These are phyloP conservation scores for Straminergon stramineum DNA, from an alignment of 225 moss, liverwort and hornwort species.

Conservation along the genomic window DNA sequence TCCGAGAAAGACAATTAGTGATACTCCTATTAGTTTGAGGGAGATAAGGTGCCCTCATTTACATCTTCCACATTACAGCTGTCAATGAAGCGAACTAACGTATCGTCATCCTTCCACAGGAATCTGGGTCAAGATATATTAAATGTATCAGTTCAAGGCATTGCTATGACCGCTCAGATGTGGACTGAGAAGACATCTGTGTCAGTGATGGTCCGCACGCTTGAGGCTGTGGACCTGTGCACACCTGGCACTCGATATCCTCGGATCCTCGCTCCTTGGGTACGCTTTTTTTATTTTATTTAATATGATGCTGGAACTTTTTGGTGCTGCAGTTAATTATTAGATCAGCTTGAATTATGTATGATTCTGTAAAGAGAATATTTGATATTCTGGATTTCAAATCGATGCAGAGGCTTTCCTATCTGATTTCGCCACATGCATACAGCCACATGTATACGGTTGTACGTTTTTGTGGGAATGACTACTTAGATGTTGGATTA, in stretches of 20 bases:
- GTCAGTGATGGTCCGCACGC: conserved; percentile 49
- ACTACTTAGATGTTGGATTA: neutral
- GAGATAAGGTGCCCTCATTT: neutral
- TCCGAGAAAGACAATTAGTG: neutral
- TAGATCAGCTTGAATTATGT: neutral
- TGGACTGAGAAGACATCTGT: conserved; percentile 38
- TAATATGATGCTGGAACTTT: neutral
- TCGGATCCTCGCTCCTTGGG: conserved; percentile 54
- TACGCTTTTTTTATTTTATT: neutral
- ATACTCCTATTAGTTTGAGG: neutral
- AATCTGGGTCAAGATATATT: conserved; percentile 40
- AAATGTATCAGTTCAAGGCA: conserved; percentile 48
- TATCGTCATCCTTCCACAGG: conserved; percentile 1
- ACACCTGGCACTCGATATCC: conserved; percentile 46
- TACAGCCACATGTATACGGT: neutral
- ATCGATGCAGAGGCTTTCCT: neutral
- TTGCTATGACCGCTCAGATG: conserved; percentile 46
- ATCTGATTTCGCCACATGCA: neutral
- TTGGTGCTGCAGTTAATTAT: neutral
- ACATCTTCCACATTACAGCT: neutral
- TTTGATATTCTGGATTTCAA: neutral
- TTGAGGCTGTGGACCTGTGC: conserved; percentile 56
- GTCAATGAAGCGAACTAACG: neutral
- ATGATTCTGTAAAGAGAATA: neutral
- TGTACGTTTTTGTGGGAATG: neutral